A percentile compares a stretch with the other conserved stretches of the same genome.
Evolutionary conservation across 352 stramenopile genomes (phyloP).

Genomic region (Globisporangium heterothallicum): DNA sequence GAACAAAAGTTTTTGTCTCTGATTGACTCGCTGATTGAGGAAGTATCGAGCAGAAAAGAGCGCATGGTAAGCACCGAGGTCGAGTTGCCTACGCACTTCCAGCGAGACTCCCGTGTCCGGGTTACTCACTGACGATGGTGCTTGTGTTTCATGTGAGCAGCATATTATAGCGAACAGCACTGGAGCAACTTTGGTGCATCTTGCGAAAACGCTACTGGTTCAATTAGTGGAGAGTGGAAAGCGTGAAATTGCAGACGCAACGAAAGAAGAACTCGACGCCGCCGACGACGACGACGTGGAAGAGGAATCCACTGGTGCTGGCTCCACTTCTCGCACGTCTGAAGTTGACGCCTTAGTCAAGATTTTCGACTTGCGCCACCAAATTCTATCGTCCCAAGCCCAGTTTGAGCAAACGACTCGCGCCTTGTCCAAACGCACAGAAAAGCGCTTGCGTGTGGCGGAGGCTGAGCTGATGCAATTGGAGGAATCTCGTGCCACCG

Average conservation of each 20-base stretch:
- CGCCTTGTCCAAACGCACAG: conserved; percentile 42
- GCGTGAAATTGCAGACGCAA: conserved; percentile 37
- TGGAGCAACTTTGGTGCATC: conserved; percentile 62
- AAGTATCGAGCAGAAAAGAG: conserved; percentile 55
- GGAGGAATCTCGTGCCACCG: conserved; percentile 36
- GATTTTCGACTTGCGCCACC: conserved; percentile 71
- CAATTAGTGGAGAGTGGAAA: conserved; percentile 57
- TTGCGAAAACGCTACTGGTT: conserved; percentile 64
- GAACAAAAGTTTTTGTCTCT: conserved; percentile 56
- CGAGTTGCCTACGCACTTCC: background rate
- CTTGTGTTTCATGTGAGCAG: conserved; percentile 6
- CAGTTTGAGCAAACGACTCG: conserved; percentile 61
- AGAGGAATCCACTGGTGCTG: conserved; percentile 1
- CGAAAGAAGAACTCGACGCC: conserved; percentile 15
- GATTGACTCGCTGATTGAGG: conserved; percentile 50
- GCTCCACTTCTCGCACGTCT: conserved; percentile 22
- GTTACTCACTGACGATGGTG: background rate
- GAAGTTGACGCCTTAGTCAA: conserved; percentile 63
- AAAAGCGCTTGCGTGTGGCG: conserved; percentile 44
- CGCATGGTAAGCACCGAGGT: conserved; percentile 24
- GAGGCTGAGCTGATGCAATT: conserved; percentile 60
- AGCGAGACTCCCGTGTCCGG: background rate
- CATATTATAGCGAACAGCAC: conserved; percentile 68
- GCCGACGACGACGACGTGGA: conserved; percentile 23
- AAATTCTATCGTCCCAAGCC: conserved; percentile 61